A percentile compares a stretch with the other conserved stretches of the same genome.
These are phyloP conservation scores for Podila epicladia DNA, from an alignment of 192 early-diverging fungal genomes.

Conservation along the genomic window DNA sequence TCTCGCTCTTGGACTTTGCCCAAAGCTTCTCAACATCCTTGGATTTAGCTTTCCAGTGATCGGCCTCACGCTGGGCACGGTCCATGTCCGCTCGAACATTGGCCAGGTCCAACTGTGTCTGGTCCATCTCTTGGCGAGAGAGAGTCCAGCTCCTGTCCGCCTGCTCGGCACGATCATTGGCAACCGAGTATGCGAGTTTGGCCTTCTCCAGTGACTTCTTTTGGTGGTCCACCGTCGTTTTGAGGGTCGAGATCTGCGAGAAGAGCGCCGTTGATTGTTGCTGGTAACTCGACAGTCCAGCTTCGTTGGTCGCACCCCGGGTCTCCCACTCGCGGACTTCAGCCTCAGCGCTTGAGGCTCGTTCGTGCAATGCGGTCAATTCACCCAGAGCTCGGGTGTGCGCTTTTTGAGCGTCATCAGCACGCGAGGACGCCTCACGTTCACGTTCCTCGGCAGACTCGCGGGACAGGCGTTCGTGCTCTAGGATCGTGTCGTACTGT, in stretches of 20 bases:
- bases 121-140: slow-evolving; percentile 52
- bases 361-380: slow-evolving; percentile 51
- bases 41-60: slow-evolving; percentile 48
- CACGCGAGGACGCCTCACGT: slow-evolving; percentile 52
- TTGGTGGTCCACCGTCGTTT: slow-evolving; percentile 56
- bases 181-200: slow-evolving; percentile 45
- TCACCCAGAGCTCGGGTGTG: slow-evolving; percentile 59
- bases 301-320: slow-evolving; percentile 36
- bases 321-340: slow-evolving; percentile 48
- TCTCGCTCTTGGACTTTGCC: slow-evolving; percentile 53
- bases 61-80: slow-evolving; percentile 43
- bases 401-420: slow-evolving; percentile 62
- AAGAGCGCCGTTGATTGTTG: slow-evolving; percentile 28
- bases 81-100: slow-evolving; percentile 48
- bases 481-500: slow-evolving; percentile 56
- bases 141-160: slow-evolving; percentile 51
- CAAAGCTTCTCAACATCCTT: slow-evolving; percentile 52
- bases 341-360: slow-evolving; percentile 54
- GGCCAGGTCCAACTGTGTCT: slow-evolving; percentile 42
- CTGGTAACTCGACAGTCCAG: slow-evolving; percentile 50
- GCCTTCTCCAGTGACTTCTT: slow-evolving; percentile 55
- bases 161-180: slow-evolving; percentile 53
- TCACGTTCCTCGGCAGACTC: slow-evolving; percentile 58
- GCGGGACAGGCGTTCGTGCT: slow-evolving; percentile 56
- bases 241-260: slow-evolving; percentile 32